A percentile compares a stretch with the other conserved stretches of the same genome.
These are phyloP conservation scores for Pichia sorboxylosa DNA, from an alignment of 1,139 yeast genomes.

Conservation along the genomic window DNA sequence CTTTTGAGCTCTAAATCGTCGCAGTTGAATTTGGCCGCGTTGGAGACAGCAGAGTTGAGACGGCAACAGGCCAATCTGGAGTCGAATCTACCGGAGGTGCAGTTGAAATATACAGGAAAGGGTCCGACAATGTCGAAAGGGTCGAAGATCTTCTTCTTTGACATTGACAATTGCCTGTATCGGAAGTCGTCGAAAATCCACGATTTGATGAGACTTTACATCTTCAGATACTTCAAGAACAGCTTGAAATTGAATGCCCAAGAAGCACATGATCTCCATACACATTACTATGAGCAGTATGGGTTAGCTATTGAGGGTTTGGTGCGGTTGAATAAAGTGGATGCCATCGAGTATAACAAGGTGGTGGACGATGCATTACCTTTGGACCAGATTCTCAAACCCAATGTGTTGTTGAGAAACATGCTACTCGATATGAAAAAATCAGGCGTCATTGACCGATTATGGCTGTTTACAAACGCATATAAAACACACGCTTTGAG, in stretches of 20 bases:
- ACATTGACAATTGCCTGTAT: constrained; percentile 86
- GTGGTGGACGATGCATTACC: constrained; percentile 91
- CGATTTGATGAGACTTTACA: constrained; percentile 77
- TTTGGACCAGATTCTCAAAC: constrained; percentile 58
- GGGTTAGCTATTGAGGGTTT: constrained; percentile 92
- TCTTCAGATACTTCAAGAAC: constrained; percentile 67
- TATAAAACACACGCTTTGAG: constrained; percentile 79
- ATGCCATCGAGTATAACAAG: constrained; percentile 79
- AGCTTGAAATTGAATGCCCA: constrained; percentile 51
- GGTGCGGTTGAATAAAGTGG: constrained; percentile 69
- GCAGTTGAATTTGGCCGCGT: constrained; percentile 5
- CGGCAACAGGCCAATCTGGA: not conserved
- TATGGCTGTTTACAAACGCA: constrained; percentile 93
- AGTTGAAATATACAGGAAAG: constrained; percentile 36
- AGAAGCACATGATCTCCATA: constrained; percentile 66
- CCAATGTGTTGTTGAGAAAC: constrained; percentile 42
- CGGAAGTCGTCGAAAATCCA: constrained; percentile 63
- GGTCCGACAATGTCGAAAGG: constrained; percentile 33
- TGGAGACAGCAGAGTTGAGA: not conserved
- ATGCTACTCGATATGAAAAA: constrained; percentile 37
- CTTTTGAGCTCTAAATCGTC: too few relatives aligned
- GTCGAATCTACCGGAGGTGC: constrained; percentile 24
- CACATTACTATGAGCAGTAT: constrained; percentile 68
- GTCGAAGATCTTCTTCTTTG: constrained; percentile 63
- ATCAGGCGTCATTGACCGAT: constrained; percentile 36